Base-by-base conservation (phyloP, 2,329 filamentous ascomycete species). In the Zymoseptoria crescenta region DNA sequence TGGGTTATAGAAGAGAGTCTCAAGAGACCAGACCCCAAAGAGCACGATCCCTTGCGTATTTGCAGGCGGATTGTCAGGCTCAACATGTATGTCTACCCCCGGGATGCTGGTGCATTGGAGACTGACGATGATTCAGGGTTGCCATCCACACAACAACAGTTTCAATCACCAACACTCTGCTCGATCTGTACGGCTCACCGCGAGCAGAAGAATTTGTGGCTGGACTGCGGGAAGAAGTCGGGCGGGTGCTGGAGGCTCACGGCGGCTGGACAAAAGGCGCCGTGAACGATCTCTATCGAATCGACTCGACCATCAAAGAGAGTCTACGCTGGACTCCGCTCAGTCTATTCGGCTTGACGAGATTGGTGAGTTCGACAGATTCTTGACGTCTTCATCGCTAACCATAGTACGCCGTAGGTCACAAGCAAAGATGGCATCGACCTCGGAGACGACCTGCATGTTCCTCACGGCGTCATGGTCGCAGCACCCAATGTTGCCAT, bases 271-370 rank as follows among this genome's bases (percentile, higher is more conserved):
- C 59, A 41, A 66, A 65, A 30, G 56, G 57, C 8, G 61, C 62
- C 3, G 57, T 72, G 16, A 64, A 59, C 21, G 59, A 66, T 9
- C 58, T 69, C 10, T 35, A 58, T 8, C 64, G 58, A 1, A 60
- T 64, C 7, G 70, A 71, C 54, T 65, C 62, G 27, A 60, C 68
- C 4, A 67, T 72, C 54, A 67, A 68, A 19, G 70, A 72, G 59
- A 63, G 59, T 21, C 62, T 71, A 58, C 64, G 70, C 1, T 54
- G 59, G 6, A 56, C 56, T 21, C 59, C 55, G 5, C 56, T 65
- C 13, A 29, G 56, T 3, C 58, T 69, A 16, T 41, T 62, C 29
- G 63, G 58, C 9, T 59, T 67, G 45, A 60, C 60, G 27, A 49
- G 65, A 21, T 45, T 62, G 51, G 51, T 52, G 27, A 13, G 49